Conservation (phyloP, 192 early-diverging fungal genomes). For the Dimargaris xerosporica region DNA sequence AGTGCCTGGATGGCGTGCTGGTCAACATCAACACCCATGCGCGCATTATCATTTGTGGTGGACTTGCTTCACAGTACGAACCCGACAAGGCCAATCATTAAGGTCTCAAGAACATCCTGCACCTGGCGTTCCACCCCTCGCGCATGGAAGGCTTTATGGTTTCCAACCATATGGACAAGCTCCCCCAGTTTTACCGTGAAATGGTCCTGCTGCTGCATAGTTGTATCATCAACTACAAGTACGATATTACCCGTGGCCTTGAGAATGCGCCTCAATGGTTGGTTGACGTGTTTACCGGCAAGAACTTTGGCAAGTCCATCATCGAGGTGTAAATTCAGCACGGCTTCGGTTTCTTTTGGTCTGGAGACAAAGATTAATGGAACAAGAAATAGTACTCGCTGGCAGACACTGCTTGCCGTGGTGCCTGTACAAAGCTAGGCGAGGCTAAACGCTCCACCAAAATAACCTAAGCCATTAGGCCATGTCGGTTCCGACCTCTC, state of each 20-base stretch:
- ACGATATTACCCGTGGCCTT: conserved; percentile 43
- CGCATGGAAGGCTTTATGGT: conserved; percentile 49
- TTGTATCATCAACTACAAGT: conserved; percentile 42
- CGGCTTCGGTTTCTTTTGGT: no score
- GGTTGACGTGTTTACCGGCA: conserved; percentile 41
- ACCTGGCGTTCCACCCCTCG: no score
- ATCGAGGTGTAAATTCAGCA: conserved; percentile 35
- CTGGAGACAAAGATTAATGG: no score
- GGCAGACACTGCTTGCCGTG: no score
- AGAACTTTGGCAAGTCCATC: conserved; percentile 52
- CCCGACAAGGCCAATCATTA: conserved; percentile 26
- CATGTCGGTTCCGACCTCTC: no score
- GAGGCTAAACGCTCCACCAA: no score
- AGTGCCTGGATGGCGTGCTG: conserved; percentile 58
- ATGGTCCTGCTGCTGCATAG: conserved; percentile 36
- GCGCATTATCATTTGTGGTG: conserved; percentile 54
- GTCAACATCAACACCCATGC: conserved; percentile 41
- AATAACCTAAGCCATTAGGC: no score
- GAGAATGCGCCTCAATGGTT: conserved; percentile 44
- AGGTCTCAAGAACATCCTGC: conserved; percentile 39
- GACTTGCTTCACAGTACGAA: conserved; percentile 61
- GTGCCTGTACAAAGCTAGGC: no score
- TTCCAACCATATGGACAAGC: conserved; percentile 26
- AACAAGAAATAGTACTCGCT: no score
- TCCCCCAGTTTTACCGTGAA: conserved; percentile 36